Conservation (phyloP, 2,329 filamentous ascomycete genomes). For the Alternaria rosae region DNA sequence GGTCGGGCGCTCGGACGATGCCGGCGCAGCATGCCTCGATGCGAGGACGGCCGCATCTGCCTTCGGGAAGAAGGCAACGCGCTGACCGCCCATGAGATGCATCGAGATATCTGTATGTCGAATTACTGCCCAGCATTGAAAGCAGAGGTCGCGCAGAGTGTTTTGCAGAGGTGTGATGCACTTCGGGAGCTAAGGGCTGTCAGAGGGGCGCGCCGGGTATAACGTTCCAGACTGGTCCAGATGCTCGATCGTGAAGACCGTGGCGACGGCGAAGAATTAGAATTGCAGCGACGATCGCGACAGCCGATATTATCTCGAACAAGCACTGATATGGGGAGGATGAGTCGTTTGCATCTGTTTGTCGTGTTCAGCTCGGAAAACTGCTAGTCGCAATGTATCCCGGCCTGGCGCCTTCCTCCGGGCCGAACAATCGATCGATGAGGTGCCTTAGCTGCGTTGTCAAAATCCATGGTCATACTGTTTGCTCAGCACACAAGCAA, state of each 20-base stretch:
- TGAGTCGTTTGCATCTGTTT: neutral
- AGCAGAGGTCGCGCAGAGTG: neutral
- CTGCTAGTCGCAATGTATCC: conserved; percentile 5
- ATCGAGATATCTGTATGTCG: conserved; percentile 13
- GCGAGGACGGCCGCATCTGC: conserved; percentile 36
- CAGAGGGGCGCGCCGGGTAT: conserved; percentile 2
- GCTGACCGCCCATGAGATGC: conserved; percentile 12
- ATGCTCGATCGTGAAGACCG: neutral
- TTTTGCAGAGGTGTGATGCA: neutral
- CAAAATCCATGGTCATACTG: neutral
- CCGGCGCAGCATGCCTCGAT: conserved; percentile 26
- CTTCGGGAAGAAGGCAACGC: conserved; percentile 36
- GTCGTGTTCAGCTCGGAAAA: neutral
- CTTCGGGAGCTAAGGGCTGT: conserved; percentile 9
- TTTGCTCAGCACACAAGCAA: neutral
- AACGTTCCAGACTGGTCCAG: conserved; percentile 1
- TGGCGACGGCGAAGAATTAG: neutral
- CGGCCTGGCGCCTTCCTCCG: conserved; percentile 1
- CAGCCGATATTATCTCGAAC: neutral
- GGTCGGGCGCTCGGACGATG: conserved; percentile 26
- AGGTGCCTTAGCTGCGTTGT: neutral
- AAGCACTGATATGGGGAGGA: neutral
- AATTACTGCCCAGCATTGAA: conserved; percentile 2
- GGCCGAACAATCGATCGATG: conserved; percentile 11
- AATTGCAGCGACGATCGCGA: neutral